Percentiles rank a stretch among this genome's conserved stretches.
These are phyloP conservation scores for Exophiala alcalophila DNA, from an alignment of 2,329 filamentous ascomycete species.

Conservation along the genomic window DNA sequence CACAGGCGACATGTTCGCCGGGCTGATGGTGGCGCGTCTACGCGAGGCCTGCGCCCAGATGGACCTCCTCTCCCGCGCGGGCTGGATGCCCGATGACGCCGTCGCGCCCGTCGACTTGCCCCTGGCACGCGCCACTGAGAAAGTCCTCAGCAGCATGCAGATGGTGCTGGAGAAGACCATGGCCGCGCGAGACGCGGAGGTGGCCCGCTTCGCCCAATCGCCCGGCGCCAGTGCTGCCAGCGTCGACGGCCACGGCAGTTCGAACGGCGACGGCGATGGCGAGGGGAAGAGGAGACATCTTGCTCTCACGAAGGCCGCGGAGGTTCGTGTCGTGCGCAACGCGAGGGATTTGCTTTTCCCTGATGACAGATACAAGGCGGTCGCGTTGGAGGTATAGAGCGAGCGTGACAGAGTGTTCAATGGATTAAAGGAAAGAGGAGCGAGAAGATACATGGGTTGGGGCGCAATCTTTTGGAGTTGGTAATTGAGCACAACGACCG, in stretches of 20 bases:
- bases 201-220: conserved; percentile 43
- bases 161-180: conserved; percentile 69
- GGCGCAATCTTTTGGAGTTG: no score
- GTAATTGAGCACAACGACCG: no score
- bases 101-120: conserved; percentile 70
- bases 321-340: conserved; percentile 79
- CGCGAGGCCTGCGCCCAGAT: conserved; percentile 64
- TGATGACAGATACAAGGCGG: conserved; percentile 60
- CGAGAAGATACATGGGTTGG: neutral
- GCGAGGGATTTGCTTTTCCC: conserved; percentile 66
- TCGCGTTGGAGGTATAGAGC: conserved; percentile 34
- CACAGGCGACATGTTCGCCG: conserved; percentile 98
- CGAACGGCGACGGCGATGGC: conserved; percentile 35
- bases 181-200: conserved; percentile 62
- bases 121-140: conserved; percentile 77
- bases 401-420: neutral
- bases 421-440: neutral
- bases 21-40: conserved; percentile 80
- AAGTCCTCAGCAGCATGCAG: conserved; percentile 91
- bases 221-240: conserved; percentile 21
- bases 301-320: conserved; percentile 76
- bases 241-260: conserved; percentile 27
- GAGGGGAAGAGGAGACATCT: conserved; percentile 61
- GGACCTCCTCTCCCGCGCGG: conserved; percentile 52
- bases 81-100: conserved; percentile 75